Percentiles rank a stretch among this genome's conserved stretches.
These are phyloP conservation scores for Russula brevipes DNA, from an alignment of 768 basidiomycete species.

Conservation along the genomic window DNA sequence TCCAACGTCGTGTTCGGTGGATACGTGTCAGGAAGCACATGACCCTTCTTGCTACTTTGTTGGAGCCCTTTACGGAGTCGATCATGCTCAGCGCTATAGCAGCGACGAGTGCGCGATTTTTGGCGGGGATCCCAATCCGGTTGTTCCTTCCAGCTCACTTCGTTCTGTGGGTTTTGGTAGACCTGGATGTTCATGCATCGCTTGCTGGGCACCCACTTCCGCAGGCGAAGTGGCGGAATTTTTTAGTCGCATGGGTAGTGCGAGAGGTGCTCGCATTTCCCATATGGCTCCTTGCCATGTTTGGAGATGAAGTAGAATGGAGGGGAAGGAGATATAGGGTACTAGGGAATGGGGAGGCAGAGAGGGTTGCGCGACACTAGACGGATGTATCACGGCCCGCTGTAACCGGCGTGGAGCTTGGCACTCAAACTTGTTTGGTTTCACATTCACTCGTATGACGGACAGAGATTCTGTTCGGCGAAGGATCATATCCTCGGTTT, in stretches of 20 bases:
- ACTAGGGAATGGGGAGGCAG: conserved; percentile 54
- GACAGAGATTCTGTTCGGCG: conserved; percentile 51
- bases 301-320: conserved; percentile 82
- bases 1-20: conserved; percentile 90
- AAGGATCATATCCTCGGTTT: conserved; percentile 78
- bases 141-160: conserved; percentile 58
- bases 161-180: conserved; percentile 65
- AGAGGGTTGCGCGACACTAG: not conserved
- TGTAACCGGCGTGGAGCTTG: not conserved
- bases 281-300: conserved; percentile 78
- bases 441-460: conserved; percentile 30
- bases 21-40: conserved; percentile 95
- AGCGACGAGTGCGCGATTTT: conserved; percentile 46
- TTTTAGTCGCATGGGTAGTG: conserved; percentile 70
- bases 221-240: conserved; percentile 45
- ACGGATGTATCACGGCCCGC: conserved; percentile 4
- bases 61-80: conserved; percentile 92
- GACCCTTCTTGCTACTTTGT: conserved; percentile 77
- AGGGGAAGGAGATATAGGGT: conserved; percentile 77
- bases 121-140: conserved; percentile 50
- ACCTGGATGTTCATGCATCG: conserved; percentile 76
- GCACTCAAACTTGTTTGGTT: not conserved
- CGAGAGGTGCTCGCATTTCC: conserved; percentile 85
- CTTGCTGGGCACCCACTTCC: conserved; percentile 64
- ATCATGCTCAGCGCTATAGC: conserved; percentile 65